These are phyloP conservation scores for Colletotrichum destructivum DNA, from an alignment of 2,329 filamentous ascomycete species.

Conservation along the genomic window DNA sequence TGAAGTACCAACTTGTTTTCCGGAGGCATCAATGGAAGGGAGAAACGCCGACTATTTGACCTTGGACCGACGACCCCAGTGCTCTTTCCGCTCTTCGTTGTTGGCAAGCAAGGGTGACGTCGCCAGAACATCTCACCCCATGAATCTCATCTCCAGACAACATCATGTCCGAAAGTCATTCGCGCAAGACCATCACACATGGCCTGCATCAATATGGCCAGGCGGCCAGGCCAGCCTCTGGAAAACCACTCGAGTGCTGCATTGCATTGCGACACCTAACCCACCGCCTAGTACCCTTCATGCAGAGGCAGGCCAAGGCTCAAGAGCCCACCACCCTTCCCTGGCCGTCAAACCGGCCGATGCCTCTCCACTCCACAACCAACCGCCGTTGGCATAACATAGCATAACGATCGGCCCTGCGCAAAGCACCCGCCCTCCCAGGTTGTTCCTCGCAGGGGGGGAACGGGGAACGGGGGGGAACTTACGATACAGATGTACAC, in stretches of 20 bases:
- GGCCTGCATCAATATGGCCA: constrained; percentile 1
- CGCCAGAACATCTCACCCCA: background rate
- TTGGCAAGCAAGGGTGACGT: background rate
- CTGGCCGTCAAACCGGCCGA: background rate
- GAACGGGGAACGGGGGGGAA: background rate
- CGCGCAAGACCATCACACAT: background rate
- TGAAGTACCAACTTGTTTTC: too few species aligned
- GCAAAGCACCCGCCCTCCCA: constrained; percentile 4
- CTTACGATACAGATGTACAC: constrained; percentile 14
- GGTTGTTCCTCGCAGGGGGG: background rate
- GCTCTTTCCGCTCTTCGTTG: background rate
- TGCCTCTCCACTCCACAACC: constrained; percentile 1
- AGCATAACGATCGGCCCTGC: background rate
- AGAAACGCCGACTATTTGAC: background rate
- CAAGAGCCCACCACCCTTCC: background rate
- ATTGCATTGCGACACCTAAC: background rate
- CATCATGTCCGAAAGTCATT: background rate
- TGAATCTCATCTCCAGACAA: too few species aligned
- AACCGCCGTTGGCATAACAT: background rate
- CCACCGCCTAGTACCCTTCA: background rate
- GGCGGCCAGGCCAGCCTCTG: background rate
- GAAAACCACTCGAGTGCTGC: background rate
- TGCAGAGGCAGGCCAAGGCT: background rate
- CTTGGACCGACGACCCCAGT: background rate
- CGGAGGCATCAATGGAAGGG: too few species aligned